phyloP scores from a whole-genome alignment of 495 filamentous ascomycete genomes.

The Lasiosphaeria hispida region DNA sequence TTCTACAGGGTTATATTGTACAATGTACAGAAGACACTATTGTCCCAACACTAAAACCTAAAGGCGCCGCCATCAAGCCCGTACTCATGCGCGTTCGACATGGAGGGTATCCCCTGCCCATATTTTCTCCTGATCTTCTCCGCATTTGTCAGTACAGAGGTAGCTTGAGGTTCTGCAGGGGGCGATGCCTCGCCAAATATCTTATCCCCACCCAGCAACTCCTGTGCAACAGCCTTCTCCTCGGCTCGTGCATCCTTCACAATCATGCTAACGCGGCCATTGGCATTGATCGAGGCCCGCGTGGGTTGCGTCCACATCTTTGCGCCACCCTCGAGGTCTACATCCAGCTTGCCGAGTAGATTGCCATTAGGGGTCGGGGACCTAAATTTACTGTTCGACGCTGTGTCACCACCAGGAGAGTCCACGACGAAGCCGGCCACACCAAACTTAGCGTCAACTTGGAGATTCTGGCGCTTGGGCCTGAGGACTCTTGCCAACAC shows the following conservation, averaged over 20 bases:
- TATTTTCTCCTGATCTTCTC: not conserved
- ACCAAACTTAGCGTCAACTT: slow-evolving; percentile 34
- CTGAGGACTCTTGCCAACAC: slow-evolving; percentile 68
- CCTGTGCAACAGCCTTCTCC: slow-evolving; percentile 52
- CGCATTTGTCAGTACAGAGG: not conserved
- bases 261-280: slow-evolving; percentile 55
- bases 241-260: slow-evolving; percentile 45
- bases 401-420: slow-evolving; percentile 26
- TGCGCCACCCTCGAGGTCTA: slow-evolving; percentile 59
- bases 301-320: slow-evolving; percentile 63
- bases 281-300: slow-evolving; percentile 55
- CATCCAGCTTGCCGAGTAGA: slow-evolving; percentile 50
- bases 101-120: no score
- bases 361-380: no score
- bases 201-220: slow-evolving; percentile 36
- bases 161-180: not conserved
- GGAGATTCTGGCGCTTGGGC: slow-evolving; percentile 38
- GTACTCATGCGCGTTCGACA: slow-evolving; percentile 8
- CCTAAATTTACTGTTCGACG: slow-evolving; percentile 24
- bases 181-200: slow-evolving; percentile 25
- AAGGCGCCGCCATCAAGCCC: not conserved
- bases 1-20: slow-evolving; percentile 6
- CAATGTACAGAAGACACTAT: no score
- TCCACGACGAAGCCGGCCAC: slow-evolving; percentile 49
- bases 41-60: no score